Percentiles rank a stretch among this genome's conserved stretches.
phyloP scores from a whole-genome alignment of 2,329 filamentous ascomycete genomes.

The Pseudogymnoascus sp. region DNA sequence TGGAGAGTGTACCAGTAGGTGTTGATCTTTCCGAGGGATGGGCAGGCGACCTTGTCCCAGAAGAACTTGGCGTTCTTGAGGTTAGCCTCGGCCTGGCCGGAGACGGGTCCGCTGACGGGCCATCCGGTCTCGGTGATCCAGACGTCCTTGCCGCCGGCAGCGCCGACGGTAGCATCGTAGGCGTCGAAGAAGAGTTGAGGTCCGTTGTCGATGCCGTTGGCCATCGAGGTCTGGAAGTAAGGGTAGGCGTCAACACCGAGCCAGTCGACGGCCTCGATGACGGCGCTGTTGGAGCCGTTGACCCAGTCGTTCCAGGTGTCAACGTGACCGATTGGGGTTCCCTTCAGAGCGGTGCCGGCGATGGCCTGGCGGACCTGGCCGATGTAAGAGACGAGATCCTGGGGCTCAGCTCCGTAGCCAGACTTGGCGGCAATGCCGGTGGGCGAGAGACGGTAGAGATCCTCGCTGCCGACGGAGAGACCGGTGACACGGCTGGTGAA shows the following conservation, averaged over 20 bases:
- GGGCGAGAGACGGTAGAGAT: constrained; percentile 73
- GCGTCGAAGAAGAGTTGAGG: constrained; percentile 61
- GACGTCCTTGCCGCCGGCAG: constrained; percentile 58
- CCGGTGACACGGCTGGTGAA: constrained; percentile 64
- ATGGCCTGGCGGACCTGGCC: constrained; percentile 56
- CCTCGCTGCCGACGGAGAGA: constrained; percentile 81
- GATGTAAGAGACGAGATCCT: constrained; percentile 61
- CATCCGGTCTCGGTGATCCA: constrained; percentile 89
- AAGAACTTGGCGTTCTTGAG: constrained; percentile 64
- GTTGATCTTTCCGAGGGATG: constrained; percentile 54
- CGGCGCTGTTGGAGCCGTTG: constrained; percentile 61
- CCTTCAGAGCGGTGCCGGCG: constrained; percentile 49
- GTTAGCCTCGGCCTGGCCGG: constrained; percentile 55
- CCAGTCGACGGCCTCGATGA: constrained; percentile 66
- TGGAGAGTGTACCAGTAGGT: constrained; percentile 74
- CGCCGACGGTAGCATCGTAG: constrained; percentile 49
- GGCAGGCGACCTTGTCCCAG: constrained; percentile 73
- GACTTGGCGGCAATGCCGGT: constrained; percentile 56
- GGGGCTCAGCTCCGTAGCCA: constrained; percentile 54
- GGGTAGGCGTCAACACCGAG: constrained; percentile 78
- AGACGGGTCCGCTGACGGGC: constrained; percentile 61
- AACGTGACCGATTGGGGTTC: constrained; percentile 66
- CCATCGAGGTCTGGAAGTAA: constrained; percentile 66
- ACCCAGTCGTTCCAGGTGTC: constrained; percentile 81
- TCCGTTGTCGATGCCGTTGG: constrained; percentile 57